Evolutionary conservation across 306 rosid species (phyloP).

Genomic region (Vigna nakashimae): DNA sequence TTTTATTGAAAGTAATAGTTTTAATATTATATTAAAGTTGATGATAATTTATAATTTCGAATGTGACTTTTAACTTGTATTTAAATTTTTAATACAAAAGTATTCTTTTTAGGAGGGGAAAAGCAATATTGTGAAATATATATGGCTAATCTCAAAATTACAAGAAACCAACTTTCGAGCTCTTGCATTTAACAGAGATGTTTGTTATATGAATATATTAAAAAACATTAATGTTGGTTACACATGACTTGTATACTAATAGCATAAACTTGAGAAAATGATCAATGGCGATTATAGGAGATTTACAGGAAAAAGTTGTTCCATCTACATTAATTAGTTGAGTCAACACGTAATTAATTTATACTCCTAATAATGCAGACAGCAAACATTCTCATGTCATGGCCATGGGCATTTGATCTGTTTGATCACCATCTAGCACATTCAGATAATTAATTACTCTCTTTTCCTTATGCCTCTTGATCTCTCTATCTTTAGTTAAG

Average conservation of each 20-base stretch:
- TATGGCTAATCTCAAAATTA: no score
- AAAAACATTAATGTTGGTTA: background rate
- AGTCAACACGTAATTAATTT: constrained; percentile 21
- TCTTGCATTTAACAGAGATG: constrained; percentile 3
- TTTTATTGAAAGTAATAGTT: no score
- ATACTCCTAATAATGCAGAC: constrained; percentile 41
- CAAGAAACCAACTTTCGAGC: background rate
- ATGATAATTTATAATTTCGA: no score
- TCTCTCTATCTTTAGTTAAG: constrained; percentile 36
- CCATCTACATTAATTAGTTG: constrained; percentile 25
- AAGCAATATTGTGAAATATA: no score
- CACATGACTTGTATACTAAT: background rate
- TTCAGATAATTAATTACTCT: constrained; percentile 36
- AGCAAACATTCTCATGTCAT: constrained; percentile 47
- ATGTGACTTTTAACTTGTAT: no score
- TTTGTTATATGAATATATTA: background rate
- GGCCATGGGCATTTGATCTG: constrained; percentile 33
- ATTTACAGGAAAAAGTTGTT: constrained; percentile 26
- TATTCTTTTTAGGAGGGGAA: no score
- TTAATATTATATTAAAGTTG: no score
- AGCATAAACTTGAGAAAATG: background rate
- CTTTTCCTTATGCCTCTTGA: constrained; percentile 12
- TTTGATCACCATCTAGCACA: constrained; percentile 34
- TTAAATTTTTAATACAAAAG: no score
- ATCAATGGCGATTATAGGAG: background rate